A percentile compares a stretch with the other conserved stretches of the same genome.
These are phyloP conservation scores for Vitis amurensis DNA, from an alignment of 164 flowering plant species.

Conservation along the genomic window DNA sequence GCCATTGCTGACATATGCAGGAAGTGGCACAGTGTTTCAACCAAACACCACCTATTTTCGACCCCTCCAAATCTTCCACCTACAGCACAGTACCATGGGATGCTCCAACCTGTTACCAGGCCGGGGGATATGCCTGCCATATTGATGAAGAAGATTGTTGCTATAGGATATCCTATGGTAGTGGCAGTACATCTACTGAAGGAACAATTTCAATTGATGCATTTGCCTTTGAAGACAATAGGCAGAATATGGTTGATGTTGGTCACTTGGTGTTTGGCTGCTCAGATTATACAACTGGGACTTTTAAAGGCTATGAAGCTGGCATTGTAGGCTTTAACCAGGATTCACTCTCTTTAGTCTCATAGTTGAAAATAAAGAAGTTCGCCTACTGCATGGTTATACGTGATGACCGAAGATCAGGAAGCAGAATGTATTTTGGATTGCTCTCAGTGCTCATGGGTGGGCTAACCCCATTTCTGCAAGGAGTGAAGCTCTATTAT, in stretches of 20 bases:
- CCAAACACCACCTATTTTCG: not conserved
- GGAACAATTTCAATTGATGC: no score
- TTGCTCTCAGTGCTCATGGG: not conserved
- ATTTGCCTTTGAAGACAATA: no score
- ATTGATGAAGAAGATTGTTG: no score
- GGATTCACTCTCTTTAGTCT: not conserved
- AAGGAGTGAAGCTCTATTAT: not conserved
- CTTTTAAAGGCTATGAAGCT: not conserved
- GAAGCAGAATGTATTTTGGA: not conserved
- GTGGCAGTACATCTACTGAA: no score
- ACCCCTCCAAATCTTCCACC: not conserved
- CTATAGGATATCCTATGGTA: no score
- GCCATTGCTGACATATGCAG: no score
- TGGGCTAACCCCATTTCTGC: not conserved
- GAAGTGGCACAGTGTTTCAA: not conserved
- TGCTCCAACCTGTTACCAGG: no score
- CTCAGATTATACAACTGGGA: no score
- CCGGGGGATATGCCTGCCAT: no score
- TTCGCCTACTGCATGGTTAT: not conserved
- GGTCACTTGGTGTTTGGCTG: no score
- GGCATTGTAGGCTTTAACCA: not conserved
- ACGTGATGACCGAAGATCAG: not conserved
- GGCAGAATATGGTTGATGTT: no score
- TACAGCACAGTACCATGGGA: no score
- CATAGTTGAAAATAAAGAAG: not conserved